A percentile compares a stretch with the other conserved stretches of the same genome.
Evolutionary conservation across 179 eudicot genomes (phyloP).

Genomic region (Gypsophila paniculata): DNA sequence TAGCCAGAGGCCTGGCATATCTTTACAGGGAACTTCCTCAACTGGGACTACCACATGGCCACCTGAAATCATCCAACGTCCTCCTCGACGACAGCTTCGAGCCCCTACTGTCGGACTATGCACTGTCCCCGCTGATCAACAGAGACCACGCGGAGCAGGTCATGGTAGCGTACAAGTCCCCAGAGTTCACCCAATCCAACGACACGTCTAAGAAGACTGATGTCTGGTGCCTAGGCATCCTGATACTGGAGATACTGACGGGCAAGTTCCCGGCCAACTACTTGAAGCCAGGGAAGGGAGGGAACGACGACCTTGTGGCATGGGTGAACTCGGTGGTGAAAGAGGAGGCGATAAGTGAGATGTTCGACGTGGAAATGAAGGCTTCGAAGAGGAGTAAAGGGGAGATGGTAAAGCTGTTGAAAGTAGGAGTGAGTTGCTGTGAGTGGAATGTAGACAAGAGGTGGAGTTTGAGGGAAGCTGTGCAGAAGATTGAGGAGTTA

Average conservation of each 20-base stretch:
- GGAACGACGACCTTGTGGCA: constrained; percentile 52
- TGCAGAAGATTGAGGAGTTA: constrained; percentile 59
- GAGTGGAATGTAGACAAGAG: constrained; percentile 59
- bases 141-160: constrained; percentile 66
- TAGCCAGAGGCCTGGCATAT: constrained; percentile 66
- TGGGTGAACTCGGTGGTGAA: constrained; percentile 72
- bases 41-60: constrained; percentile 70
- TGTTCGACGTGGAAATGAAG: constrained; percentile 67
- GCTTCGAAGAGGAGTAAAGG: constrained; percentile 42
- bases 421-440: constrained; percentile 67
- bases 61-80: constrained; percentile 83
- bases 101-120: constrained; percentile 69
- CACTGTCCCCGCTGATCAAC: constrained; percentile 56
- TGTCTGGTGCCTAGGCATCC: constrained; percentile 81
- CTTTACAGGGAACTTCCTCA: constrained; percentile 58
- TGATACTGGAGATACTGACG: constrained; percentile 62
- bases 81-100: constrained; percentile 50
- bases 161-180: constrained; percentile 84
- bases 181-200: constrained; percentile 46
- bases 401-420: constrained; percentile 63
- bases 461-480: constrained; percentile 56
- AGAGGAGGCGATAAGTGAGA: constrained; percentile 68
- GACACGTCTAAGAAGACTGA: constrained; percentile 53
- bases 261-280: constrained; percentile 75
- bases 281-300: constrained; percentile 52